These are phyloP conservation scores for Arabis alpina DNA, from an alignment of 345 rosid genomes.

Conservation along the genomic window DNA sequence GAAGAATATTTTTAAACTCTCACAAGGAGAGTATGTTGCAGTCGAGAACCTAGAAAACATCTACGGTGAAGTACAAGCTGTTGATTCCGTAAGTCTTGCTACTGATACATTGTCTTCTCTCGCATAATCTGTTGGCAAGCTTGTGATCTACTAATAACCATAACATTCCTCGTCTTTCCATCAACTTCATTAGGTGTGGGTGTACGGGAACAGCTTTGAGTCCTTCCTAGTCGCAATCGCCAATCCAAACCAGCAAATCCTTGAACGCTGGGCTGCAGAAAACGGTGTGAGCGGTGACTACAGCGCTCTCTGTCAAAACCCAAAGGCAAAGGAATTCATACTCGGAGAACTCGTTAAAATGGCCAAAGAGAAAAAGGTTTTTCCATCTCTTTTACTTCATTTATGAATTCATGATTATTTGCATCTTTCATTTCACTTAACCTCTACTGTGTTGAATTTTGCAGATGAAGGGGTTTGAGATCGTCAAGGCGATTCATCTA, in stretches of 20 bases:
- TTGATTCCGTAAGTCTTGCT: constrained; percentile 63
- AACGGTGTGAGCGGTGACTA: constrained; percentile 64
- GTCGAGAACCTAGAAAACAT: constrained; percentile 89
- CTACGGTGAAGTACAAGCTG: constrained; percentile 56
- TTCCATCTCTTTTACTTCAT: background rate
- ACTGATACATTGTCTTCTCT: background rate
- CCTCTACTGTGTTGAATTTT: constrained; percentile 1
- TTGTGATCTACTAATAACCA: constrained; percentile 6
- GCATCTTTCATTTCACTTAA: background rate
- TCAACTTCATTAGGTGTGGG: constrained; percentile 65
- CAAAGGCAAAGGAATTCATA: constrained; percentile 62
- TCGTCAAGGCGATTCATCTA: constrained; percentile 73
- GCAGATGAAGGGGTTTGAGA: constrained; percentile 88
- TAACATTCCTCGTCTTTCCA: constrained; percentile 17
- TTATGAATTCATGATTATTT: background rate
- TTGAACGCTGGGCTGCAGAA: constrained; percentile 70
- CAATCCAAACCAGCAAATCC: constrained; percentile 68
- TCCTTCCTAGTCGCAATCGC: constrained; percentile 73
- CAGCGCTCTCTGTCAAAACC: constrained; percentile 59
- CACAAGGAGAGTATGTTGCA: constrained; percentile 94
- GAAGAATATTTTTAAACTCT: constrained; percentile 89
- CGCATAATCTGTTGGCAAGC: background rate
- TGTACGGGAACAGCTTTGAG: constrained; percentile 88
- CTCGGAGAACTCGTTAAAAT: constrained; percentile 66
- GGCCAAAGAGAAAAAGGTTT: constrained; percentile 79